Evolutionary conservation across 2,329 filamentous ascomycete genomes (phyloP), one percentile per base, ranked within the genome.

Genomic region (Anthostomella pinea): DNA sequence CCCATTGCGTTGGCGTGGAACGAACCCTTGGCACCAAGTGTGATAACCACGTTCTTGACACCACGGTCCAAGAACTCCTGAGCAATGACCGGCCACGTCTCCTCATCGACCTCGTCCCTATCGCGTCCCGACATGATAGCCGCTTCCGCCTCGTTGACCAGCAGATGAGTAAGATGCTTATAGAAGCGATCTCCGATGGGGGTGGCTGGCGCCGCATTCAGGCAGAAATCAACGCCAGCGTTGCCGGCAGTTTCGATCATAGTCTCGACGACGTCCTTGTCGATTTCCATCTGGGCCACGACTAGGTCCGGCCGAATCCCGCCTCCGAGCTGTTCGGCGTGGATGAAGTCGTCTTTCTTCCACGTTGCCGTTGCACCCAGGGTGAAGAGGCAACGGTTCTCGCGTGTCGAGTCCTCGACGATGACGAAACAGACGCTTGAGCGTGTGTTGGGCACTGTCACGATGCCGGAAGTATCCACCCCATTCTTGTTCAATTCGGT

Each of bases 101-200:
- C 17, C 18, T 31, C 17, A 16, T 19, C 18, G 11, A 31, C 17
- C 17, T 31, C 29, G 29, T 31, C 29, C 9, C 29, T 11, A 31
- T 17, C 9, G 16, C 29, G 17, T 11, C 29, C 29, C 14, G 17
- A 31, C 17, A 31, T 11, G 17, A 31, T 31, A 13, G 29, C 29
- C 8, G 29, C 29, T 19, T 31, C 29, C 9, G 29, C 14, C 29
- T 31, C 29, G 17, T 31, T 31, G 29, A 31, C 29, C 17, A 31
- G 8, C 9, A 31, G 17, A 13, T 31, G 29, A 15, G 29, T 31
- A 13, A 31, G 14, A 17, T 31, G 29, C 18, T 16, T 9, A 19
- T 31, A 31, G n/a, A n/a, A n/a, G n/a, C n/a, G n/a, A n/a, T n/a
- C n/a, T n/a, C n/a, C n/a, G n/a, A n/a, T n/a, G n/a, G n/a, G n/a